phyloP scores from a whole-genome alignment of 129 eudicot species.

The Oenanthe sinensis region DNA sequence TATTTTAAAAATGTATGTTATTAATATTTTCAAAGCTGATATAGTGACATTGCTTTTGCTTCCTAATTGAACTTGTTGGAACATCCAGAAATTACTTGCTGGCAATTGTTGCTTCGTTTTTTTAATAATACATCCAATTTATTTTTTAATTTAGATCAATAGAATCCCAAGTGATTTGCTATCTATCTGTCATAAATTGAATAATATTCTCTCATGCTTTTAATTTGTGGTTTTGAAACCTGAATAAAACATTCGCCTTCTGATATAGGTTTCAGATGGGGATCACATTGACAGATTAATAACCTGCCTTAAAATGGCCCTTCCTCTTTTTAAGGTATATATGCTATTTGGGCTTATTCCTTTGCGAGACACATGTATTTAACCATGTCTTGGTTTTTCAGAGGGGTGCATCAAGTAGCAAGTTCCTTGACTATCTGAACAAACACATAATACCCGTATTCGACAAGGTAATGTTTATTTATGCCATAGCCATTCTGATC shows the following conservation, averaged over 20 bases:
- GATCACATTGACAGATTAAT: constrained; percentile 53
- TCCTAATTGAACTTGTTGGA: not conserved
- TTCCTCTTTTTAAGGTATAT: constrained; percentile 51
- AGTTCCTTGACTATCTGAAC: constrained; percentile 41
- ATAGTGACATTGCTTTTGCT: not conserved
- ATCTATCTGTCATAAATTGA: not conserved
- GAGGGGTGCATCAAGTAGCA: constrained; percentile 71
- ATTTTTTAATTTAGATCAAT: not conserved
- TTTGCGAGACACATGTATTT: constrained; percentile 5
- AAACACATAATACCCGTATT: constrained; percentile 50
- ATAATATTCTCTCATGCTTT: not conserved
- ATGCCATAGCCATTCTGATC: not conserved
- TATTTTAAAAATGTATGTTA: not conserved
- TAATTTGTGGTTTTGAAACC: not conserved
- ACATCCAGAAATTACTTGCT: not conserved
- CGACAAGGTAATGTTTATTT: constrained; percentile 41
- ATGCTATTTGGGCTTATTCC: not conserved
- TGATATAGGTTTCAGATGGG: constrained; percentile 49
- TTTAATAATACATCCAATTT: not conserved
- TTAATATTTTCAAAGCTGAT: not conserved
- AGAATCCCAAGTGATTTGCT: not conserved
- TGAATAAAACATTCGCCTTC: not conserved
- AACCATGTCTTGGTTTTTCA: constrained; percentile 19
- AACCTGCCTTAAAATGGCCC: constrained; percentile 48
- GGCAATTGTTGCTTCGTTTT: not conserved